Evolutionary conservation across 164 flowering plant genomes (phyloP).

Genomic region (Cinnamomum chago): DNA sequence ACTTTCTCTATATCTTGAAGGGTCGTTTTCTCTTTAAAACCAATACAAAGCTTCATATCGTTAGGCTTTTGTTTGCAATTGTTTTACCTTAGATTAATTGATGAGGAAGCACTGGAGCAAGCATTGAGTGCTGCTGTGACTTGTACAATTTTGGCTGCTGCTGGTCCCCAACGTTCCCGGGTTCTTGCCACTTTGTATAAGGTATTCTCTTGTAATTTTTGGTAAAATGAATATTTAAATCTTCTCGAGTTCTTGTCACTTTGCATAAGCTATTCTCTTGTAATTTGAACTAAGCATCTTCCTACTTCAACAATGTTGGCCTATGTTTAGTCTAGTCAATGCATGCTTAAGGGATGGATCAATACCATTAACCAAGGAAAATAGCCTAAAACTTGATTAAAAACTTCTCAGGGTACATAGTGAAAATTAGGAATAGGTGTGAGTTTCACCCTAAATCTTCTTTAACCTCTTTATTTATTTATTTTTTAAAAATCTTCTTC

Average conservation of each 20-base stretch:
- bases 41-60: not conserved
- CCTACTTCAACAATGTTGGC: not conserved
- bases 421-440: too few relatives aligned
- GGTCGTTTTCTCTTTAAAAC: not conserved
- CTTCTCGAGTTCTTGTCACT: conserved; percentile 97
- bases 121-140: conserved; percentile 97
- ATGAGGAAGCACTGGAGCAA: conserved; percentile 94
- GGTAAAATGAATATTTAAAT: conserved; percentile 15
- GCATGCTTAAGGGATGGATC: not conserved
- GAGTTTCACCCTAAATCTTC: too few relatives aligned
- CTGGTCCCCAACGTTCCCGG: conserved; percentile 98
- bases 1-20: too few relatives aligned
- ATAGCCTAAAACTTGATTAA: too few relatives aligned
- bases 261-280: conserved; percentile 60
- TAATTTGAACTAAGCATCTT: not conserved
- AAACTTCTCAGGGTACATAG: too few relatives aligned
- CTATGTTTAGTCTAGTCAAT: not conserved
- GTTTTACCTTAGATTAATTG: conserved; percentile 47
- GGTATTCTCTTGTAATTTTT: conserved; percentile 29
- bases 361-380: not conserved
- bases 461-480: too few relatives aligned
- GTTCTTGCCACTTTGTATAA: conserved; percentile 97
- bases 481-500: too few relatives aligned
- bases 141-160: conserved; percentile 97
- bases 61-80: not conserved